Evolutionary conservation across 805 yeast species (phyloP).

Genomic region (Limtongia smithiae): DNA sequence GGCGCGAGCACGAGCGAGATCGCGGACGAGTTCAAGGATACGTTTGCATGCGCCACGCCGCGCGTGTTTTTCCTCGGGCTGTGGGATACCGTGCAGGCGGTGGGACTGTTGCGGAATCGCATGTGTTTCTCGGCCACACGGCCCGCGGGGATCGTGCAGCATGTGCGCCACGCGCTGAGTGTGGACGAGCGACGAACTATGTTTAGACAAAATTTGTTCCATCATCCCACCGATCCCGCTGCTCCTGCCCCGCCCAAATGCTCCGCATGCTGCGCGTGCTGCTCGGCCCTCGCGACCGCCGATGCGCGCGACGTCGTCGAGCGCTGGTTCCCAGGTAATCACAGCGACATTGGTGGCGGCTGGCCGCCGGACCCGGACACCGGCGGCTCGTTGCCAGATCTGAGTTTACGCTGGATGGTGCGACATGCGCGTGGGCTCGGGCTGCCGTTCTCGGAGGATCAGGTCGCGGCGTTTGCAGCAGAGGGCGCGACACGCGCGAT

Average conservation of each 20-base stretch:
- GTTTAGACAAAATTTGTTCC: constrained; percentile 52
- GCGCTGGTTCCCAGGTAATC: constrained; percentile 67
- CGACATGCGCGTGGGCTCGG: constrained; percentile 53
- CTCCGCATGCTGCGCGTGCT: neutral
- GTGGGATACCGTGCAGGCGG: constrained; percentile 68
- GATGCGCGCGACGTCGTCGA: constrained; percentile 44
- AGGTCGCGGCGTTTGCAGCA: constrained; percentile 43
- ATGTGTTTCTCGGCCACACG: constrained; percentile 55
- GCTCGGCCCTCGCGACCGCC: constrained; percentile 4
- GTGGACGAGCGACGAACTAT: constrained; percentile 64
- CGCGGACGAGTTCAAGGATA: constrained; percentile 47
- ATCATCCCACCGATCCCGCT: neutral
- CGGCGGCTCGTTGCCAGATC: constrained; percentile 47
- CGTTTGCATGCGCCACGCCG: constrained; percentile 49
- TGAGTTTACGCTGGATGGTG: constrained; percentile 61
- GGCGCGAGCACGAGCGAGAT: constrained; percentile 37
- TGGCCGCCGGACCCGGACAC: constrained; percentile 47
- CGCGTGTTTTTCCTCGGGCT: constrained; percentile 58
- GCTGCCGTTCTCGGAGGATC: constrained; percentile 44
- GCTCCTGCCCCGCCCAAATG: neutral
- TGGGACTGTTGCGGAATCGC: constrained; percentile 56
- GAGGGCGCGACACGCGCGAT: constrained; percentile 37
- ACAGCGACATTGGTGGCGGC: constrained; percentile 68
- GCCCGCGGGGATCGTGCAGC: constrained; percentile 49
- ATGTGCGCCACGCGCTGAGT: constrained; percentile 64